Evolutionary conservation across 495 filamentous ascomycete species (phyloP), one percentile per base, ranked within the genome.

Genomic region (Daldinia loculata): DNA sequence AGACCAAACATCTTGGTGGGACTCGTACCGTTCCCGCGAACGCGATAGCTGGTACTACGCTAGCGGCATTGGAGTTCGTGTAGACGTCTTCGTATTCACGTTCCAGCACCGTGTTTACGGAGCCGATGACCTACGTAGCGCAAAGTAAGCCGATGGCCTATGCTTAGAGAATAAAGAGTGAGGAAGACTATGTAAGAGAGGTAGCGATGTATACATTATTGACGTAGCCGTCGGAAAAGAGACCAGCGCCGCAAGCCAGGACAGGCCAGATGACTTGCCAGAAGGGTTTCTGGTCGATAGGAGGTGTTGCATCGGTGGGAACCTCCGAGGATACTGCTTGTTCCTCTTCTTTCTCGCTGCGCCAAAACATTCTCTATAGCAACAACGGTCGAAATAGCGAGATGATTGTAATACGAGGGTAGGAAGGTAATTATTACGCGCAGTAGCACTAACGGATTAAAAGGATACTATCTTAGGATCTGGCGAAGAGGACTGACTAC

Each of bases 141-240:
- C 61, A 70, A 50, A 70, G 36, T 56, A 29, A 67, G 52, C 26
- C 15, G 22, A 62, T 17, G n/a, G 12, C 41, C 4, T 11, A 19
- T 26, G 4, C n/a, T 17, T 7, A 14, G 41, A 5, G 7, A 51
- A 43, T 43, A 51, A 17, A 36, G 26, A 32, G 11, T 2, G 1
- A 48, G 50, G 11, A 19, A 24, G 15, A 12, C 32, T 22, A n/a
- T n/a, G n/a, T n/a, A 14, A 24, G 50, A 36, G 48, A 59, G 34
- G 27, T 50, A 78, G 76, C 56, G 77, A 89, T 26, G 41, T 30
- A 41, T 65, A 83, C 91, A 62, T 89, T 91, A 82, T 96, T 95
- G 75, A 97, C 85, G 77, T 97, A 97, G 12, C 94, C 94, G 77
- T 97, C 94, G 17, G 91, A 93, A 78, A 96, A 97, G 3, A 97